A percentile compares a stretch with the other conserved stretches of the same genome.
These are phyloP conservation scores for Emericellopsis terricola DNA, from an alignment of 495 filamentous ascomycete species.

Conservation along the genomic window DNA sequence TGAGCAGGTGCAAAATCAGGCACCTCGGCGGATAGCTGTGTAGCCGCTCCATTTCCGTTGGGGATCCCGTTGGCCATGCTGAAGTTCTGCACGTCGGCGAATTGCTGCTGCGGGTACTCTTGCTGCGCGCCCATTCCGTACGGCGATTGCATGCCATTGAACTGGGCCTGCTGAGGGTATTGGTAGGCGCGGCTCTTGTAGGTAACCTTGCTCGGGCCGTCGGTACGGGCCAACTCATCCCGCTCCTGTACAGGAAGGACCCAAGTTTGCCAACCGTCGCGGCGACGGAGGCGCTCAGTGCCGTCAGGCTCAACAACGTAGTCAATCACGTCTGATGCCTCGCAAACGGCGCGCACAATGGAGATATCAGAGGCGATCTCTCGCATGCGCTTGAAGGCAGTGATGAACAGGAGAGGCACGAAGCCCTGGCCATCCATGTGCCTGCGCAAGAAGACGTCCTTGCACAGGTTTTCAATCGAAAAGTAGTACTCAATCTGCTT, in stretches of 20 bases:
- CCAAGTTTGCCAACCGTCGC: slow-evolving; percentile 67
- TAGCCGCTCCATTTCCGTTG: slow-evolving; percentile 27
- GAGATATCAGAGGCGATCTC: slow-evolving; percentile 50
- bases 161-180: slow-evolving; percentile 1
- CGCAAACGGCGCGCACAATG: slow-evolving; percentile 54
- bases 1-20: slow-evolving; percentile 53
- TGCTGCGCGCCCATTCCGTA: slow-evolving; percentile 11
- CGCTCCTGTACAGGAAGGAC: slow-evolving; percentile 42
- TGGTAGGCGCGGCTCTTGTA: slow-evolving; percentile 2
- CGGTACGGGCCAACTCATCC: slow-evolving; percentile 18
- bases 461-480: slow-evolving; percentile 89
- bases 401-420: slow-evolving; percentile 60
- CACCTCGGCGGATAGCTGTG: slow-evolving; percentile 53
- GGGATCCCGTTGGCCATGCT: slow-evolving; percentile 12
- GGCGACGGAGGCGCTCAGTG: slow-evolving; percentile 58
- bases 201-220: slow-evolving; percentile 15
- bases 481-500: slow-evolving; percentile 92
- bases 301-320: slow-evolving; percentile 51
- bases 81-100: neutral
- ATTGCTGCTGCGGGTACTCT: neutral
- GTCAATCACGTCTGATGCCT: slow-evolving; percentile 51
- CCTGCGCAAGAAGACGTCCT: slow-evolving; percentile 72
- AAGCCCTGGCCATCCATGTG: slow-evolving; percentile 93
- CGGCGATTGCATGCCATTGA: slow-evolving; percentile 8
- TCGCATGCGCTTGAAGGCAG: slow-evolving; percentile 70